Percentiles rank a stretch among this genome's conserved stretches.
These are phyloP conservation scores for Populus nigra DNA, from an alignment of 345 rosid species.

Conservation along the genomic window DNA sequence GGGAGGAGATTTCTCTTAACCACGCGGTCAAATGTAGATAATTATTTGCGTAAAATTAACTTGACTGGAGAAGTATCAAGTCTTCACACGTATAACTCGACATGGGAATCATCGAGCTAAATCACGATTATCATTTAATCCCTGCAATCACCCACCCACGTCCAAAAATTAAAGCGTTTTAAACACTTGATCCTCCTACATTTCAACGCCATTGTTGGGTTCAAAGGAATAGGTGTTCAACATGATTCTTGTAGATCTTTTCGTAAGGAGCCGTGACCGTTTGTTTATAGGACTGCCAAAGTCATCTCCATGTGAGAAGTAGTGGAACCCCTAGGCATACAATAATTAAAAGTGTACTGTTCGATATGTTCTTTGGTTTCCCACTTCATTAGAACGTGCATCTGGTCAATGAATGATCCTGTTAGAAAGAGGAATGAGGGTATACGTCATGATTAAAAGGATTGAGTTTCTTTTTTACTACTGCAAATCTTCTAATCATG, in stretches of 20 bases:
- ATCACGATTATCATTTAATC: no score
- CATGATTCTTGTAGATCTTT: background rate
- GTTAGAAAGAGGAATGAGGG: no score
- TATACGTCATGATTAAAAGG: no score
- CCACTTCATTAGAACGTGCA: background rate
- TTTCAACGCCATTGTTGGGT: background rate
- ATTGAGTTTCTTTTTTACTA: no score
- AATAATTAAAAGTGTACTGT: background rate
- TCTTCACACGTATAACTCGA: no score
- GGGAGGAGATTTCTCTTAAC: no score
- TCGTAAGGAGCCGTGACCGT: background rate
- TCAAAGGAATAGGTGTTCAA: background rate
- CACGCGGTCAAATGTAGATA: no score
- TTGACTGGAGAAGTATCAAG: no score
- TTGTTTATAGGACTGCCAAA: background rate
- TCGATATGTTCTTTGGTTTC: background rate
- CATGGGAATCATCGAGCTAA: no score
- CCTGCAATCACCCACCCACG: background rate
- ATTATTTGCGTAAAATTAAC: no score
- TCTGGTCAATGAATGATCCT: background rate
- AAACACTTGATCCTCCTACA: background rate
- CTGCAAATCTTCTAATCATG: no score
- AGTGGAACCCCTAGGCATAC: background rate
- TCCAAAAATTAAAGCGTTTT: background rate
- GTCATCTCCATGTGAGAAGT: conserved; percentile 7